phyloP scores from a whole-genome alignment of 768 basidiomycete genomes.

The Leccinum rimulosum region DNA sequence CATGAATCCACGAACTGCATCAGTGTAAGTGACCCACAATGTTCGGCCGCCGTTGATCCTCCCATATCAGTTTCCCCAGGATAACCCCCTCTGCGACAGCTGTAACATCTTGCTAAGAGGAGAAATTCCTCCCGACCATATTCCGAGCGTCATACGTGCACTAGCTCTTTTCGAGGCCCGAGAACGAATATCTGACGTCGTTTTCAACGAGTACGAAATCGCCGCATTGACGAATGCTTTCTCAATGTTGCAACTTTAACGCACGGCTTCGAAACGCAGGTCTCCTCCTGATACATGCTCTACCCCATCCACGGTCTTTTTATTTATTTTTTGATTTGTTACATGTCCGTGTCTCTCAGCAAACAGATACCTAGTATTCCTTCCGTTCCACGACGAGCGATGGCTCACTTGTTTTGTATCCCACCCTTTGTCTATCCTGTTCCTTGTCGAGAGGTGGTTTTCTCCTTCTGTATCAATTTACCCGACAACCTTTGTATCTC shows the following conservation, averaged over 20 bases:
- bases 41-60: neutral
- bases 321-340: neutral
- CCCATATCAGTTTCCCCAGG: constrained; percentile 5
- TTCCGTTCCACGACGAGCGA: neutral
- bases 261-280: neutral
- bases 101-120: constrained; percentile 12
- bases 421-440: neutral
- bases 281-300: neutral
- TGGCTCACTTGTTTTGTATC: constrained; percentile 10
- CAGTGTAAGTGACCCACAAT: constrained; percentile 8
- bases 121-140: constrained; percentile 19
- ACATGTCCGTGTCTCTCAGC: neutral
- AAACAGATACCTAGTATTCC: neutral
- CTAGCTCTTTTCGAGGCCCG: constrained; percentile 16
- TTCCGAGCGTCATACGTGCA: constrained; percentile 25
- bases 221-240: constrained; percentile 17
- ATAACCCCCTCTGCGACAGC: constrained; percentile 12
- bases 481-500: neutral
- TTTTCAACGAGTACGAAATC: constrained; percentile 16
- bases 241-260: constrained; percentile 21
- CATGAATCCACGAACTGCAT: constrained; percentile 4
- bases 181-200: constrained; percentile 2
- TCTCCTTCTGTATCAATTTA: neutral
- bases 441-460: neutral
- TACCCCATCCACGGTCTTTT: neutral